Base-by-base conservation (phyloP, 805 yeast genomes). In the Candida vaughaniae region DNA sequence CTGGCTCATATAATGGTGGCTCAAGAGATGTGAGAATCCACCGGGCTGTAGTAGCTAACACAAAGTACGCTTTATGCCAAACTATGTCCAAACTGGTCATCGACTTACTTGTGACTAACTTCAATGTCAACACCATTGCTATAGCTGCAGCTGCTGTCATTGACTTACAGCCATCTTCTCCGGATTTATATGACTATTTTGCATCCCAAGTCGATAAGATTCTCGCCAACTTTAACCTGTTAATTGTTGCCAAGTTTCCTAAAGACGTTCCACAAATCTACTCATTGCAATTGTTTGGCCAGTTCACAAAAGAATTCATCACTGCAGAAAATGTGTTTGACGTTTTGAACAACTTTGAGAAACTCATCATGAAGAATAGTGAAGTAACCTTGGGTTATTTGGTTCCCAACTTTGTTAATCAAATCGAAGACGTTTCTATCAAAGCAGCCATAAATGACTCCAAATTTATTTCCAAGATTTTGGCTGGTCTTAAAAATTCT, bases 401-500 rank as follows among this genome's bases (percentile, higher is more conserved):
- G n/a, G 55, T 84, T 2, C 75, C 80, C 3, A 66, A 70, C 8
- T 52, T 88, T 6, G 65, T 82, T 30, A 36, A 41, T 17, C 31
- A 45, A 14, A 36, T 51, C 8, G 16, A 15, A n/a, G 9, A 16
- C 18, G n/a, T 23, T 2, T 16, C 15, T 11, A n/a, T n/a, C 12
- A 34, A 34, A 15, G 11, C 10, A 10, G 35, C 22, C 45, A 75
- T 42, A 10, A 23, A 33, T 60, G 32, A 25, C 6, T 60, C 78
- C 1, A 60, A 58, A 39, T 46, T 60, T 12, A 45, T 60, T n/a
- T 22, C 46, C 6, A 47, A 56, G 22, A 38, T 55, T 12, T 51
- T 66, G 12, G 52, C 56, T 25, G 55, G 58, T 6, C 64, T 86
- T 41, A 83, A 85, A 46, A 80, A 93, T 8, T 64, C 89, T 2